phyloP scores from a whole-genome alignment of 192 early-diverging fungal species.

The Diversispora epigaea region DNA sequence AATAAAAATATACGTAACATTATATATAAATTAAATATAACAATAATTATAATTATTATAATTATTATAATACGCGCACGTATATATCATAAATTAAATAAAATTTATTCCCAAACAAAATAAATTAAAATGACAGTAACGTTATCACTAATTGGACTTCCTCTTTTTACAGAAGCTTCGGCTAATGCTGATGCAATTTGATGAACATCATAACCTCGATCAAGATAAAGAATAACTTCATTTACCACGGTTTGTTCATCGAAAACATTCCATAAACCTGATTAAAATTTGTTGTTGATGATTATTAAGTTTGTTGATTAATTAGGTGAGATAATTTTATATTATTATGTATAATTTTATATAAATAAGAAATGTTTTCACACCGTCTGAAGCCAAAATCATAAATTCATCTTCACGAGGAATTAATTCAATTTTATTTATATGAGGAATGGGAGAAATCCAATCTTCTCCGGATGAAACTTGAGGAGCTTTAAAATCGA shows the following conservation, averaged over 20 bases:
- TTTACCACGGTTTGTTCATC: not conserved
- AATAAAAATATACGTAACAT: no score
- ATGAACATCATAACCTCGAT: constrained; percentile 5
- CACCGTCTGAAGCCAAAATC: constrained; percentile 12
- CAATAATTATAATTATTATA: no score
- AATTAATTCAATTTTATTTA: not conserved
- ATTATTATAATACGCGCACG: no score
- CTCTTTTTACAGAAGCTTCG: not conserved
- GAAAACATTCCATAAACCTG: constrained; percentile 14
- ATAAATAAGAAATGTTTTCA: not conserved
- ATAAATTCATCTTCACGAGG: constrained; percentile 17
- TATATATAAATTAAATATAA: no score
- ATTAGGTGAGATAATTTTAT: not conserved
- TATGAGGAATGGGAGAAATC: constrained; percentile 3
- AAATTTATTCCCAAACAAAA: not conserved
- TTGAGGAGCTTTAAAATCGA: constrained; percentile 9
- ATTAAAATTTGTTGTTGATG: not conserved
- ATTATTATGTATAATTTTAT: not conserved
- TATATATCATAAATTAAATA: no score
- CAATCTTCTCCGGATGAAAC: not conserved
- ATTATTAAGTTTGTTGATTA: not conserved
- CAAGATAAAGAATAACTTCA: not conserved
- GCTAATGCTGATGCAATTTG: not conserved
- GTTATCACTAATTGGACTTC: not conserved
- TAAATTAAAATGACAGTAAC: constrained; percentile 1